phyloP scores from a whole-genome alignment of 2,329 filamentous ascomycete species.

The Xylaria sp. region DNA sequence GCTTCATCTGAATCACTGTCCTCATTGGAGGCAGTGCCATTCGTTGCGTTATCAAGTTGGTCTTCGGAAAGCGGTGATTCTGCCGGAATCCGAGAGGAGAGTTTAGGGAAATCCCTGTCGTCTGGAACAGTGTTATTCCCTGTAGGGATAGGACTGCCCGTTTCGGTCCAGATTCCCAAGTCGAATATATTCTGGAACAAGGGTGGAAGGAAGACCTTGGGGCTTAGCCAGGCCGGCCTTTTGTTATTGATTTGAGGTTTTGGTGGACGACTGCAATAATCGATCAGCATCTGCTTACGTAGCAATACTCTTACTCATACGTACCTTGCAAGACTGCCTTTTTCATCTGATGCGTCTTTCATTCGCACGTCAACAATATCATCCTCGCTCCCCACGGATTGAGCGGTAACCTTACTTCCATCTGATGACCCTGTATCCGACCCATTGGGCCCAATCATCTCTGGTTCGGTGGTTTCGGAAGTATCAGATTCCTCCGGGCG shows the following conservation, averaged over 20 bases:
- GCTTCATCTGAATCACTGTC: slow-evolving; percentile 65
- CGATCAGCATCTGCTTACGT: slow-evolving; percentile 38
- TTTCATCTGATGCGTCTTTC: slow-evolving; percentile 67
- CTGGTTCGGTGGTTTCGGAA: slow-evolving; percentile 71
- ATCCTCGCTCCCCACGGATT: slow-evolving; percentile 88
- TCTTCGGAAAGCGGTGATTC: slow-evolving; percentile 58
- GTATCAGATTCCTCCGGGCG: slow-evolving; percentile 60
- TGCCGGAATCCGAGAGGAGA: slow-evolving; percentile 60
- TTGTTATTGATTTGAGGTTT: slow-evolving; percentile 58
- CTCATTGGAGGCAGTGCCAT: slow-evolving; percentile 61
- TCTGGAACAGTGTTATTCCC: slow-evolving; percentile 75
- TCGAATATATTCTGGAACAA: slow-evolving; percentile 79
- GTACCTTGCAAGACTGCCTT: slow-evolving; percentile 49
- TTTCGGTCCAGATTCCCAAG: slow-evolving; percentile 72
- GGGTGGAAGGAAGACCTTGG: slow-evolving; percentile 68
- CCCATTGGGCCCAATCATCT: slow-evolving; percentile 73
- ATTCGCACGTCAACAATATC: slow-evolving; percentile 92
- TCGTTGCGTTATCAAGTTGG: slow-evolving; percentile 61
- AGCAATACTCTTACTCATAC: slow-evolving; percentile 27
- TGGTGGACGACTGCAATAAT: slow-evolving; percentile 49
- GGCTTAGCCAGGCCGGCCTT: slow-evolving; percentile 65
- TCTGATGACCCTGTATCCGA: slow-evolving; percentile 70
- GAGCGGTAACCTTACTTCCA: slow-evolving; percentile 73
- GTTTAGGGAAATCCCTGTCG: slow-evolving; percentile 66
- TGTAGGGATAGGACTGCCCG: slow-evolving; percentile 71